Evolutionary conservation across 2,329 filamentous ascomycete genomes (phyloP), one percentile per base, ranked within the genome.

Genomic region (Ambrosiella beaveri): DNA sequence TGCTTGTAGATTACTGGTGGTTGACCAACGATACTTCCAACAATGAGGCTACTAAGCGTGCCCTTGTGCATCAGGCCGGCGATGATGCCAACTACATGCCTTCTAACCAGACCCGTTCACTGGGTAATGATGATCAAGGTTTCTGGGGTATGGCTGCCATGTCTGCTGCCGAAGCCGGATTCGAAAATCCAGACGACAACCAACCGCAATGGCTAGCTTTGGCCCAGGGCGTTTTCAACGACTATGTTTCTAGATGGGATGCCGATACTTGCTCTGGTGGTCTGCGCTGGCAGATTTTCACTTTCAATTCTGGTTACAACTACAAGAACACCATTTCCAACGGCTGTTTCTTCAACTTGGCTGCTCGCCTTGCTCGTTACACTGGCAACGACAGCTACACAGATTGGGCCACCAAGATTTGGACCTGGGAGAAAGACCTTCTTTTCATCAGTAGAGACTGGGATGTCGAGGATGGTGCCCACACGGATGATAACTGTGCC

Each of bases 111-210:
- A 81, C 79, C 6, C 68, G 72, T 53, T 76, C 75, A 1, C 69
- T 77, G 61, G 84, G 84, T 62, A 88, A 87, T 69, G 85, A 88
- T 62, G 85, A 88, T 64, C 85, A 88, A 68, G 83, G 85, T 5
- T 91, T 93, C 70, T 94, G 88, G 88, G 86, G 79, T n/a, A 77
- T 93, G 73, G 80, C 87, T 1, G 85, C 84, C 61, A 85, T 94
- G 75, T 78, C 79, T 8, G 88, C 88, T 1, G 84, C 85, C 41
- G 88, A 94, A 69, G 79, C 83, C 64, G 82, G 81, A 62, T 91
- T 85, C 65, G 83, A 84, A 1, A 77, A 88, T 64, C 83, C 85
- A 3, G 75, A 79, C 0, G 63, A 72, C 0, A 77, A 76, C 59
- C 67, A 82, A 57, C 81, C 85, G 0, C 81, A 85, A 61, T 95